A percentile compares a stretch with the other conserved stretches of the same genome.
phyloP scores from a whole-genome alignment of 1,139 yeast species.

The Kodamaea arcana region DNA sequence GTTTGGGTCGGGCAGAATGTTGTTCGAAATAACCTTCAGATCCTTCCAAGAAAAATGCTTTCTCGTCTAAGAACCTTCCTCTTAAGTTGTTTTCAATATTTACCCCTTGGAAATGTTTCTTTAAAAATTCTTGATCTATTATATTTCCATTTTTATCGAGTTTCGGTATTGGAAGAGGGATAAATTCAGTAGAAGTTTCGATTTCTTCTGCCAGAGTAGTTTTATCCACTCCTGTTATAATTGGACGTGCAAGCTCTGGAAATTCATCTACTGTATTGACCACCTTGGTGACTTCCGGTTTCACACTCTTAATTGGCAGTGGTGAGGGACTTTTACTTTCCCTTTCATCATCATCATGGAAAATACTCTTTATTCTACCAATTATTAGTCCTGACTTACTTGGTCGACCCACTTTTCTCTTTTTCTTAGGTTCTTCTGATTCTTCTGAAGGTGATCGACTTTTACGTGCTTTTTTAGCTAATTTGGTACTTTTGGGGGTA shows the following conservation, averaged over 20 bases:
- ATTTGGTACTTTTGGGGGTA: neutral
- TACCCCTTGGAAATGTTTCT: slow-evolving; percentile 28
- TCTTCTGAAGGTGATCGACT: neutral
- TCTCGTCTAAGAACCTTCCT: slow-evolving; percentile 42
- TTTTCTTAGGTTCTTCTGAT: slow-evolving; percentile 5
- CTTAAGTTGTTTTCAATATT: slow-evolving; percentile 21
- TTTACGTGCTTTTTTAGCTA: neutral
- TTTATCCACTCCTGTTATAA: slow-evolving; percentile 28
- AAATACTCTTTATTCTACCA: slow-evolving; percentile 33
- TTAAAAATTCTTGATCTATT: slow-evolving; percentile 26
- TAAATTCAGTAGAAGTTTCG: slow-evolving; percentile 16
- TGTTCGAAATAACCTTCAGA: slow-evolving; percentile 91
- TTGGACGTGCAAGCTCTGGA: slow-evolving; percentile 15
- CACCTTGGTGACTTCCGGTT: neutral
- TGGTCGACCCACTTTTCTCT: slow-evolving; percentile 30
- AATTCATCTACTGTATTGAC: neutral
- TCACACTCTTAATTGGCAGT: slow-evolving; percentile 2
- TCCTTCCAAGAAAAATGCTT: slow-evolving; percentile 74
- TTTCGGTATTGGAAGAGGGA: slow-evolving; percentile 36
- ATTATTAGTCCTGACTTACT: slow-evolving; percentile 31
- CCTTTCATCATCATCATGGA: slow-evolving; percentile 27
- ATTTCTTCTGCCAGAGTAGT: slow-evolving; percentile 2
- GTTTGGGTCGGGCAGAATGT: slow-evolving; percentile 51
- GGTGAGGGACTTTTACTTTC: slow-evolving; percentile 13
- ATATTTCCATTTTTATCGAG: slow-evolving; percentile 29